These are phyloP conservation scores for Fraxinus velutina DNA, from an alignment of 305 asterid species.

Conservation along the genomic window DNA sequence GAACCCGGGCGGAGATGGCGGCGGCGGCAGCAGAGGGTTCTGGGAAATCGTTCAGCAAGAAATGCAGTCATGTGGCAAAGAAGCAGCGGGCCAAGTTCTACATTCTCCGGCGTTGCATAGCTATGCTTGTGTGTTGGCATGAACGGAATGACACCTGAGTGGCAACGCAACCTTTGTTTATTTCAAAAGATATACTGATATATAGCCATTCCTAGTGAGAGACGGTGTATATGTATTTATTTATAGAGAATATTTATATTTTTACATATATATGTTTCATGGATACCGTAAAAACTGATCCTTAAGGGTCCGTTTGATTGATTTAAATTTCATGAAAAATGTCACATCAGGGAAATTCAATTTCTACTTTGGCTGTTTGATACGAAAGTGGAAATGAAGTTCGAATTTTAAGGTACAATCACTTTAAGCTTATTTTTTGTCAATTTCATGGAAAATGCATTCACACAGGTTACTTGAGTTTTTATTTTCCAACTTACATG, in stretches of 20 bases:
- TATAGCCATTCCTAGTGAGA: not conserved
- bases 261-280: not conserved
- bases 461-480: too few relatives aligned
- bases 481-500: too few relatives aligned
- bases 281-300: not conserved
- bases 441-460: too few relatives aligned
- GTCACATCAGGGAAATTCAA: too few relatives aligned
- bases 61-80: slow-evolving; percentile 58
- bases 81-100: slow-evolving; percentile 68
- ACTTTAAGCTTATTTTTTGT: too few relatives aligned
- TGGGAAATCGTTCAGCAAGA: slow-evolving; percentile 38
- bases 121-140: slow-evolving; percentile 74
- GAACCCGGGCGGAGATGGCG: not conserved
- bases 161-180: not conserved
- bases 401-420: too few relatives aligned
- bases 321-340: too few relatives aligned
- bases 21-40: not conserved
- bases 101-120: slow-evolving; percentile 71
- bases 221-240: not conserved
- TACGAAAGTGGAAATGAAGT: too few relatives aligned
- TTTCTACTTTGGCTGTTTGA: too few relatives aligned
- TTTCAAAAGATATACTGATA: not conserved
- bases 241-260: not conserved
- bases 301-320: too few relatives aligned
- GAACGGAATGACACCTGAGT: slow-evolving; percentile 38